Evolutionary conservation across 345 rosid species (phyloP), one percentile per base, ranked within the genome.

Genomic region (Populus pruinosa): DNA sequence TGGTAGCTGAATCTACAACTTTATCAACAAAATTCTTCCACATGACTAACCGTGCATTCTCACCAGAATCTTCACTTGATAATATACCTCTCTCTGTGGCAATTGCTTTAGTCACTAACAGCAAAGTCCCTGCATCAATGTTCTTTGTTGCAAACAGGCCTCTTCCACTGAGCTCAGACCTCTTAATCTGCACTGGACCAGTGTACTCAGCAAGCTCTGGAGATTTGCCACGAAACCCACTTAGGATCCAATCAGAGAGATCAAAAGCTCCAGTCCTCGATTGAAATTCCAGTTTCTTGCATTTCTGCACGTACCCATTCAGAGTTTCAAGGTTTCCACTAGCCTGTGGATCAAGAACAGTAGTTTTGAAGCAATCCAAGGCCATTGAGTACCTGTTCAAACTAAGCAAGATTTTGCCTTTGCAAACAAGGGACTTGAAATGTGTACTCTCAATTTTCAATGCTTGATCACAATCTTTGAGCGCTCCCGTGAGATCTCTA

Each of bases 201-300:
- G 90, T 81, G 73, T 78, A 91, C 84, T 95, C 98, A 20, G 94
- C 91, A 23, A 95, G 85, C 35, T 95, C 94, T 0, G 95, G 99
- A 7, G 69, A 77, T 65, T 78, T 90, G 14, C 93, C 92, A 0
- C 85, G 85, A 79, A 89, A 90, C 87, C 92, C 87, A 81, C 73
- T 82, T 36, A 87, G 78, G 53, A 90, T 85, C 98, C 98, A 94
- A 82, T 94, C 89, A 25, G 97, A 89, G 67, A 94, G 81, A 85
- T 92, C 97, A 35, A 94, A 86, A 76, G 86, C 84, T 76, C 97
- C 99, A 0, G 97, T 91, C 79, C 87, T 90, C 7, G 94, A 88
- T 77, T 87, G 97, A 67, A 74, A 83, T 65, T 90, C 95, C 23
- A 94, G 90, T 75, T 81, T 94, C 84, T 85, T 93, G 78, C 97